phyloP scores from a whole-genome alignment of 2,329 filamentous ascomycete genomes.

The Neurospora crassa region DNA sequence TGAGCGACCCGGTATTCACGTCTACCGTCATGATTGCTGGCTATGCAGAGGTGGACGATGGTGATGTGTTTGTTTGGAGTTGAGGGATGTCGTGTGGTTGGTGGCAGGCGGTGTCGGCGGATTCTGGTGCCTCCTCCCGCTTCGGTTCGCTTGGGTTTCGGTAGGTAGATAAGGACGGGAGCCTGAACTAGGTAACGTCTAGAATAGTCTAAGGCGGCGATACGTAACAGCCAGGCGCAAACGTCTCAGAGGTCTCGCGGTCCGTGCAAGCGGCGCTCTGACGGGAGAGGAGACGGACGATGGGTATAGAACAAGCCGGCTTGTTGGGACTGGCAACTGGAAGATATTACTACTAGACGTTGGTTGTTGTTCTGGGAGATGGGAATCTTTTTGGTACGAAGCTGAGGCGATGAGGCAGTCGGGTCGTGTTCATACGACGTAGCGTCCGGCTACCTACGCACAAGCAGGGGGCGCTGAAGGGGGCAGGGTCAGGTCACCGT shows the following conservation, averaged over 20 bases:
- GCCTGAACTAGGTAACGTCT: background rate
- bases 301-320: background rate
- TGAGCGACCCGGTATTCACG: slow-evolving; percentile 20
- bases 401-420: background rate
- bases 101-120: background rate
- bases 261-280: background rate
- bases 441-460: background rate
- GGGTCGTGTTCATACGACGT: background rate
- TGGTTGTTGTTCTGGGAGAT: background rate
- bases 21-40: slow-evolving; percentile 17
- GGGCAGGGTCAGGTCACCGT: background rate
- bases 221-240: background rate
- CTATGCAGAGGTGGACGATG: background rate
- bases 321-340: background rate
- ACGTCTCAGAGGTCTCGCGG: background rate
- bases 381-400: slow-evolving; percentile 7
- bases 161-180: background rate
- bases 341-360: background rate
- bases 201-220: background rate
- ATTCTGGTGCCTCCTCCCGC: background rate
- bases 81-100: background rate
- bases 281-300: background rate
- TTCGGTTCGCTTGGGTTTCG: slow-evolving; percentile 3
- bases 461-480: background rate
- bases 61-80: slow-evolving; percentile 3